Base-by-base conservation (phyloP, 2,329 filamentous ascomycete genomes). In the Cadophora sp. region DNA sequence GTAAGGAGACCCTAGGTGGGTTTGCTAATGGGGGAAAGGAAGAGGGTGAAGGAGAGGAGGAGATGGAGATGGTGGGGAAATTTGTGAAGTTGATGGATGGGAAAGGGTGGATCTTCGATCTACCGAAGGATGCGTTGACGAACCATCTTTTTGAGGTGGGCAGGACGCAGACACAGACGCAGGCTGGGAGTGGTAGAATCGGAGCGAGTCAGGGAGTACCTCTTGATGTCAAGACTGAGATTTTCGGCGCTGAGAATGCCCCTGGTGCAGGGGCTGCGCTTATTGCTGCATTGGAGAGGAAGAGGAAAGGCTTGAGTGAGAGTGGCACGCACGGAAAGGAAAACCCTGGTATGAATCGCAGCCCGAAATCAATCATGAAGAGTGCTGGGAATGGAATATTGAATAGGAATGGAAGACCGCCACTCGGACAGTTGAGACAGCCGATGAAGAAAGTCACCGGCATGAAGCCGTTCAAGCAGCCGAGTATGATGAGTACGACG, bases 71-170 rank as follows among this genome's bases (percentile, higher is more conserved):
- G 80, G 84, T 99, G 16, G 87, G 86, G 40, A 86, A 86, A 26
- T 93, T 98, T 76, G 86, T 98, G 8, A 80, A 82, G 2, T 80
- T 98, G 50, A 95, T 97, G 83, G 91, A 94, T 72, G 82, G 85
- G 66, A 88, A 87, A 63, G 82, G 86, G n/a, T 98, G 96, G 94
- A 84, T 94, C 19, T 90, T 93, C 73, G 87, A 97, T 73, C 77
- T 98, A 62, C 88, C 87, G 0, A 77, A 78, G 1, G 83, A 87
- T 12, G 92, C 91, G 55, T 78, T 91, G 8, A 87, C 90, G 11
- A 85, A 82, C 34, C 93, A 97, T 80, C 77, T 82, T 50, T 94
- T 93, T 71, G 89, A 89, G 24, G 77, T 81, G 3, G 72, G 73
- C 26, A 77, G 77, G 8, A 87, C 85, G 50, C 86, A 87, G 73